Conservation (phyloP, 768 basidiomycete genomes). For the Rhodocollybia butyracea region DNA sequence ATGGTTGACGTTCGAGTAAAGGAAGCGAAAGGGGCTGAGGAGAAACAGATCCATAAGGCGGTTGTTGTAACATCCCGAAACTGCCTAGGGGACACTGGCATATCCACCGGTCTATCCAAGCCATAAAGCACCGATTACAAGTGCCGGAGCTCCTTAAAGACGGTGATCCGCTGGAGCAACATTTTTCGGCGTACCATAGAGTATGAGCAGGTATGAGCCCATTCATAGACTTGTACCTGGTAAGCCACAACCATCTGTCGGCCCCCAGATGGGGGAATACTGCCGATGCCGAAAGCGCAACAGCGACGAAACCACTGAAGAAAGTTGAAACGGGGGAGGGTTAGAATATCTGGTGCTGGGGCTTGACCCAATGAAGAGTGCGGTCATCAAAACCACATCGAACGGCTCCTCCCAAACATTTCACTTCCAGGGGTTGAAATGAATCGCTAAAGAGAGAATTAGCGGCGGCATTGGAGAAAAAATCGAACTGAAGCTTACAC, state of each 20-base stretch:
- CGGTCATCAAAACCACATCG: slow-evolving; percentile 46
- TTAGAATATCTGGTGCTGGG: slow-evolving; percentile 55
- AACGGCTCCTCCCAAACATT: slow-evolving; percentile 50
- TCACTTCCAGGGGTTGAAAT: slow-evolving; percentile 64
- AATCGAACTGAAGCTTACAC: no score
- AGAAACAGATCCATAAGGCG: no score
- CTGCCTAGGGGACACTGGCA: slow-evolving; percentile 10
- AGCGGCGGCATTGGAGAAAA: slow-evolving; percentile 12
- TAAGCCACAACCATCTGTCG: no score
- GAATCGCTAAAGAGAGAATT: slow-evolving; percentile 31
- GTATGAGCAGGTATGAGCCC: slow-evolving; percentile 25
- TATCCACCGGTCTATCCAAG: slow-evolving; percentile 36
- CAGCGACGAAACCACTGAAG: slow-evolving; percentile 66
- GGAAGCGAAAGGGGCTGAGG: no score
- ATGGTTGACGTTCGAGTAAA: no score
- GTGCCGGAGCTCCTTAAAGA: slow-evolving; percentile 26
- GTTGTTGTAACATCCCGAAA: no score
- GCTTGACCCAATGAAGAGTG: slow-evolving; percentile 58
- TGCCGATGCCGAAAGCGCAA: slow-evolving; percentile 41
- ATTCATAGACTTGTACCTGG: slow-evolving; percentile 19
- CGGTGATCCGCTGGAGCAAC: slow-evolving; percentile 38
- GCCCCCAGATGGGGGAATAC: slow-evolving; percentile 25
- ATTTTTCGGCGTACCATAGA: slow-evolving; percentile 34
- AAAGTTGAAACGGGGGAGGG: slow-evolving; percentile 59
- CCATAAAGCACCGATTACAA: slow-evolving; percentile 36